Percentiles rank a stretch among this genome's conserved stretches.
Evolutionary conservation across 768 basidiomycete species (phyloP).

Genomic region (Calvatia gigantea): DNA sequence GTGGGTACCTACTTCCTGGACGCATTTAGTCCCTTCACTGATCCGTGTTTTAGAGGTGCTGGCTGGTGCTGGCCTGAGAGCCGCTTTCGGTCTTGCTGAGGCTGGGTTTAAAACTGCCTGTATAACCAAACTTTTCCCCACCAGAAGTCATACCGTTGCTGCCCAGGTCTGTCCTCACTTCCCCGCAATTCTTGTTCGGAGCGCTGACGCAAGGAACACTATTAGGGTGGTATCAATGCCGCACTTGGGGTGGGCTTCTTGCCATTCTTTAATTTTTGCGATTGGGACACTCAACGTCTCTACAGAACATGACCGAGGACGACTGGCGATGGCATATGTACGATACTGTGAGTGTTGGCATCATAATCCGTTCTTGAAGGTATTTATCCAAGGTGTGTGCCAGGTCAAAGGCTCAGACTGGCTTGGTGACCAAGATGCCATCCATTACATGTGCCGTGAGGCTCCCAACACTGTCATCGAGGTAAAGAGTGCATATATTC

Average conservation of each 20-base stretch:
- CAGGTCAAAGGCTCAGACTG: slow-evolving; percentile 99
- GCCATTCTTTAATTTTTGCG: slow-evolving; percentile 1
- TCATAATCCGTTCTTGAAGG: slow-evolving; percentile 6
- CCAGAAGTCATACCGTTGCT: slow-evolving; percentile 97
- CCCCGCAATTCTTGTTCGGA: background rate
- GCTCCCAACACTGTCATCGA: slow-evolving; percentile 93
- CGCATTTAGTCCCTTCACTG: slow-evolving; percentile 9
- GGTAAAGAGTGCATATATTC: slow-evolving; percentile 36
- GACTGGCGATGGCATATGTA: slow-evolving; percentile 99
- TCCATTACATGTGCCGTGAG: slow-evolving; percentile 99
- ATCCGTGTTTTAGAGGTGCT: slow-evolving; percentile 62
- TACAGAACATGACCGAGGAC: slow-evolving; percentile 97
- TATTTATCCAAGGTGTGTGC: slow-evolving; percentile 16
- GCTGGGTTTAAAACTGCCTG: slow-evolving; percentile 99
- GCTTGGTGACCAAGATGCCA: slow-evolving; percentile 99
- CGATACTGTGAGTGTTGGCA: slow-evolving; percentile 64
- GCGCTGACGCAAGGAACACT: slow-evolving; percentile 13
- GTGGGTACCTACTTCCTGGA: slow-evolving; percentile 50
- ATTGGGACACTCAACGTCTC: slow-evolving; percentile 1
- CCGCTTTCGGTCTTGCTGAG: slow-evolving; percentile 97
- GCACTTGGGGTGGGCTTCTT: slow-evolving; percentile 79
- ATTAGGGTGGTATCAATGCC: slow-evolving; percentile 95
- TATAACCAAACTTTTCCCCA: slow-evolving; percentile 98
- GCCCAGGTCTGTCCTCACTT: slow-evolving; percentile 64
- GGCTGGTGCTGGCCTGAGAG: slow-evolving; percentile 97